Evolutionary conservation across 768 basidiomycete genomes (phyloP).

Genomic region (Suillus occidentalis): DNA sequence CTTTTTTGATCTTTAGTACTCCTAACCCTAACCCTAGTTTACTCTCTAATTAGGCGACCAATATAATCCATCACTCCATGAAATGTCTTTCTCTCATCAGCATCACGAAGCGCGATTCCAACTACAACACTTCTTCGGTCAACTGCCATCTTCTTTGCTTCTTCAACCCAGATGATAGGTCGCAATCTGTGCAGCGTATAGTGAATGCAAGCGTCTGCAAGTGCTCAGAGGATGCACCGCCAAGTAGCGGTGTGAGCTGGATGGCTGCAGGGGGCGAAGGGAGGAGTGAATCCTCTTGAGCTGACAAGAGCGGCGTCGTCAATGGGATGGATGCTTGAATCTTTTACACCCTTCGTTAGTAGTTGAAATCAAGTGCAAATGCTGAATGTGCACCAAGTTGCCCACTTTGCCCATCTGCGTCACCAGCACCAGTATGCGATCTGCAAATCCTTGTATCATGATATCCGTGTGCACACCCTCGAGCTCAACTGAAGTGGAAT

Average conservation of each 20-base stretch:
- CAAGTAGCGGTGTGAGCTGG: constrained; percentile 75
- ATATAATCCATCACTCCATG: constrained; percentile 51
- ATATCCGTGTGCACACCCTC: constrained; percentile 68
- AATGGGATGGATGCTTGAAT: constrained; percentile 79
- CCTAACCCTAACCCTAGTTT: constrained; percentile 32
- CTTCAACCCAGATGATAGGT: constrained; percentile 77
- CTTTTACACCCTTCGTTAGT: constrained; percentile 37
- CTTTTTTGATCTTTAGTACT: constrained; percentile 19
- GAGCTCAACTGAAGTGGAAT: constrained; percentile 51
- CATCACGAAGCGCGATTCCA: constrained; percentile 64
- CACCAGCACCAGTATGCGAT: constrained; percentile 81
- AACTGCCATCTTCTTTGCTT: constrained; percentile 40
- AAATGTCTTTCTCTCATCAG: constrained; percentile 47
- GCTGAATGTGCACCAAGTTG: constrained; percentile 55
- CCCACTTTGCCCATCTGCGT: constrained; percentile 93
- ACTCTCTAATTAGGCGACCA: constrained; percentile 30
- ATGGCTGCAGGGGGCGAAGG: constrained; percentile 72
- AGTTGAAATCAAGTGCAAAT: constrained; percentile 6
- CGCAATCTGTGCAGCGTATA: constrained; percentile 86
- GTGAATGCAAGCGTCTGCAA: constrained; percentile 72
- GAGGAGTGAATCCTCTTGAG: constrained; percentile 30
- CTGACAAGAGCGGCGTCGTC: constrained; percentile 50
- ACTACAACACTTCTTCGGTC: constrained; percentile 66
- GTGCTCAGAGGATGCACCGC: constrained; percentile 67
- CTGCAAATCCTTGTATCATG: constrained; percentile 74